These are phyloP conservation scores for Neopestalotiopsis sp. DNA, from an alignment of 2,329 filamentous ascomycete genomes.

Conservation along the genomic window DNA sequence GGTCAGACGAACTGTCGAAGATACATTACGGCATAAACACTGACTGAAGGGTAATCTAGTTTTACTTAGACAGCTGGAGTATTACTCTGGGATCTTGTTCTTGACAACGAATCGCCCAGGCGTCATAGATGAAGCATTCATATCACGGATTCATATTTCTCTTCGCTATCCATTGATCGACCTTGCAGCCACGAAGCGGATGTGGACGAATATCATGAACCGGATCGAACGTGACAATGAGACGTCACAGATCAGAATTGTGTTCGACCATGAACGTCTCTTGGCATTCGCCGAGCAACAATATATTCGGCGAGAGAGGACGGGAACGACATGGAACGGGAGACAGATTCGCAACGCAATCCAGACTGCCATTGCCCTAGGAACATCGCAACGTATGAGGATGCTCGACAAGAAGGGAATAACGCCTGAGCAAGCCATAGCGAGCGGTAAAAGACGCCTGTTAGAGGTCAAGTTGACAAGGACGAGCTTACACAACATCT, in stretches of 20 bases:
- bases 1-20: too few species aligned
- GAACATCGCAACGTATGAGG: conserved; percentile 22
- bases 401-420: conserved; percentile 16
- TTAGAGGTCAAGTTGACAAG: conserved; percentile 20
- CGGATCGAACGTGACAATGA: conserved; percentile 25
- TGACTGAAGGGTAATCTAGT: too few species aligned
- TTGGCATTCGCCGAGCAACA: conserved; percentile 24
- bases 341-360: conserved; percentile 35
- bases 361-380: conserved; percentile 30
- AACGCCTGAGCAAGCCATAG: conserved; percentile 19
- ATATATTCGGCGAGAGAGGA: conserved; percentile 19
- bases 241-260: conserved; percentile 16
- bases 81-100: conserved; percentile 28
- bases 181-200: conserved; percentile 18
- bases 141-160: conserved; percentile 29
- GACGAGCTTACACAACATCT: conserved; percentile 23
- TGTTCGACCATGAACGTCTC: conserved; percentile 20
- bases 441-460: conserved; percentile 20
- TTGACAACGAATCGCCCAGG: conserved; percentile 28
- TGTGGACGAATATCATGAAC: conserved; percentile 30
- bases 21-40: too few species aligned
- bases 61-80: conserved; percentile 27
- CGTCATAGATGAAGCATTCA: conserved; percentile 31
- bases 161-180: conserved; percentile 25
- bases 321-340: conserved; percentile 28